These are phyloP conservation scores for Nigrospora oryzae DNA, from an alignment of 2,329 filamentous ascomycete species.

Conservation along the genomic window DNA sequence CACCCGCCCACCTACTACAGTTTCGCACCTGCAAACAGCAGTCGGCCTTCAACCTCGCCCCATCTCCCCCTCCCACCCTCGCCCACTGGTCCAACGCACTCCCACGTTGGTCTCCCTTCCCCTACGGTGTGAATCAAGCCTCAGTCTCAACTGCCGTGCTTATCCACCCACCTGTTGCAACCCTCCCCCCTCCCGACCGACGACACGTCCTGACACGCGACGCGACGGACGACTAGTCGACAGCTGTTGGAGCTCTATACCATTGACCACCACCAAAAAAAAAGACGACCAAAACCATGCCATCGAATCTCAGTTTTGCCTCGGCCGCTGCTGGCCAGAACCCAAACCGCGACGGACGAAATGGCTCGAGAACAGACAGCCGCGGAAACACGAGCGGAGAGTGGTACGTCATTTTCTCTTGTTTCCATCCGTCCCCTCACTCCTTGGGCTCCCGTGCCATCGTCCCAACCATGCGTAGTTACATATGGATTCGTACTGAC, in stretches of 20 bases:
- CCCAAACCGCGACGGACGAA: conserved; percentile 49
- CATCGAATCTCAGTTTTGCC: conserved; percentile 74
- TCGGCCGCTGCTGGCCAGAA: conserved; percentile 73
- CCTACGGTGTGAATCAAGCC: too few species aligned
- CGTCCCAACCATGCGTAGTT: too few species aligned
- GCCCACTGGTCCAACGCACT: neutral
- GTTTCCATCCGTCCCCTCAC: too few species aligned
- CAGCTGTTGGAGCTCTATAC: neutral
- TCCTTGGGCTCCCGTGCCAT: too few species aligned
- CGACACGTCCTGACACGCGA: neutral
- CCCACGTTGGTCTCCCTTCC: neutral
- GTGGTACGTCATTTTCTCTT: conserved; percentile 48
- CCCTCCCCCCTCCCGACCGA: neutral
- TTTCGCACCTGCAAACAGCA: too few species aligned
- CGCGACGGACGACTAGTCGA: neutral
- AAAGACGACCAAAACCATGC: conserved; percentile 44
- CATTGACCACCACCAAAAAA: neutral
- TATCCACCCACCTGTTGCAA: neutral
- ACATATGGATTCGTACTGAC: neutral
- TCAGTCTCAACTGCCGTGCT: too few species aligned
- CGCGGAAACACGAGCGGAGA: conserved; percentile 54
- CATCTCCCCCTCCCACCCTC: neutral
- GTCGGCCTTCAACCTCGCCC: too few species aligned
- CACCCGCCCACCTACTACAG: too few species aligned
- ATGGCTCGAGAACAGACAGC: conserved; percentile 47